These are phyloP conservation scores for Metschnikowia dekortorum DNA, from an alignment of 805 yeast genomes.

Conservation along the genomic window DNA sequence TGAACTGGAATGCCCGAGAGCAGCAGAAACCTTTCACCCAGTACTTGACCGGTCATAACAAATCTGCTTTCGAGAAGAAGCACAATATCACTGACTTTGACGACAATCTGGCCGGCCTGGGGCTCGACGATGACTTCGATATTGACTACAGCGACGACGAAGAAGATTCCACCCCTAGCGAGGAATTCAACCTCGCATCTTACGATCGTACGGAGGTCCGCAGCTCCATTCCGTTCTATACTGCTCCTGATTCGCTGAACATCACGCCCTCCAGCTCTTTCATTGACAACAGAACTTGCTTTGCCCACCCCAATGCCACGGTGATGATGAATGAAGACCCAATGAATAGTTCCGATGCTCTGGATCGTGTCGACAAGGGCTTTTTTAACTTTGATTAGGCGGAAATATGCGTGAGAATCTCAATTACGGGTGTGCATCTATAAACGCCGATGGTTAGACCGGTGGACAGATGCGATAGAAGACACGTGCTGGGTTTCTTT, in stretches of 20 bases:
- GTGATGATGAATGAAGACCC: conserved; percentile 19
- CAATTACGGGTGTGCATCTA: too few relatives aligned
- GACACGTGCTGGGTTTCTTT: too few relatives aligned
- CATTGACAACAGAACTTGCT: conserved; percentile 36
- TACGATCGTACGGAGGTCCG: conserved; percentile 12
- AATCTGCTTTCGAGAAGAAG: conserved; percentile 26
- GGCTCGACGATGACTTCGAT: conserved; percentile 27
- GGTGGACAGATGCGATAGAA: too few relatives aligned
- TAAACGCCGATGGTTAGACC: too few relatives aligned
- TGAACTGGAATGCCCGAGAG: conserved; percentile 92
- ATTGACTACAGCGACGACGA: conserved; percentile 28
- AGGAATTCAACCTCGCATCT: conserved; percentile 2
- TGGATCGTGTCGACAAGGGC: background rate
- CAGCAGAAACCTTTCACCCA: conserved; percentile 78
- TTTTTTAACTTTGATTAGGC: conserved; percentile 1
- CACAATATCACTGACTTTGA: conserved; percentile 10
- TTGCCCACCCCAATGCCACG: conserved; percentile 42
- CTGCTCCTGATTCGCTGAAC: conserved; percentile 27
- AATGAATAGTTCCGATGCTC: conserved; percentile 7
- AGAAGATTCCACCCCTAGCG: conserved; percentile 15
- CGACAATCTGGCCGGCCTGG: conserved; percentile 10
- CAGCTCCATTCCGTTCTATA: conserved; percentile 25
- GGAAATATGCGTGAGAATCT: too few relatives aligned
- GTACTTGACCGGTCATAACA: conserved; percentile 52
- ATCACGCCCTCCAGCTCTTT: conserved; percentile 26